Evolutionary conservation across 2,329 filamentous ascomycete genomes (phyloP), one percentile per base, ranked within the genome.

Genomic region (Sporothrix humicola): DNA sequence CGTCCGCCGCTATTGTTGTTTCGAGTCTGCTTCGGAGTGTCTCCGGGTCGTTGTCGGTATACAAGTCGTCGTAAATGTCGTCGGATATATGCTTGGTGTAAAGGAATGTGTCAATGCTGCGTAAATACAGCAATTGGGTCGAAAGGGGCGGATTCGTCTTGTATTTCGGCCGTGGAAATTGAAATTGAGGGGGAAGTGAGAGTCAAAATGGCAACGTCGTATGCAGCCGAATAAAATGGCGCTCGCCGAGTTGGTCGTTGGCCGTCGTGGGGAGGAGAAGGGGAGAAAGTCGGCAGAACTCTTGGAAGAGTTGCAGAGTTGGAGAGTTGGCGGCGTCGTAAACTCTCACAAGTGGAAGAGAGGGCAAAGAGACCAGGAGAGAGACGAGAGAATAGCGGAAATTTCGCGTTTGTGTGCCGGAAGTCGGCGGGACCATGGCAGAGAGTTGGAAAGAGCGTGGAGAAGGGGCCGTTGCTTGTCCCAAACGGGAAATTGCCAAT

Each of bases 401-500:
- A 68, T 68, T 44, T 68, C 61, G 71, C 61, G 50, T 68, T 50
- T 59, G 20, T n/a, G 12, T 59, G 23, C 61, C 71, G 71, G 71
- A 48, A 56, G 71, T 58, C 42, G 61, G 71, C 71, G 71, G 71
- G 46, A 58, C 20, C 20, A 26, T 54, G 50, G 48, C 48, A 17
- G 48, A 31, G 42, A 59, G 69, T 26, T 13, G 52, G 68, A 23
- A 58, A 58, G 17, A 70, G 46, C 66, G 48, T 42, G n/a, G 54
- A 56, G 69, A 65, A 63, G 31, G 54, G 23, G 20, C n/a, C 17
- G 23, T 26, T 65, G n/a, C 58, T 52, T 73, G 54, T 69, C 46
- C 68, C 17, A 46, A 66, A 58, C 37, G 50, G 72, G 72, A 71
- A 65, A 73, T 73, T 71, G 68, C 37, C 68, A 71, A 66, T 66